Conservation (phyloP, 2,329 filamentous ascomycete genomes). For the Botrytis galanthina region DNA sequence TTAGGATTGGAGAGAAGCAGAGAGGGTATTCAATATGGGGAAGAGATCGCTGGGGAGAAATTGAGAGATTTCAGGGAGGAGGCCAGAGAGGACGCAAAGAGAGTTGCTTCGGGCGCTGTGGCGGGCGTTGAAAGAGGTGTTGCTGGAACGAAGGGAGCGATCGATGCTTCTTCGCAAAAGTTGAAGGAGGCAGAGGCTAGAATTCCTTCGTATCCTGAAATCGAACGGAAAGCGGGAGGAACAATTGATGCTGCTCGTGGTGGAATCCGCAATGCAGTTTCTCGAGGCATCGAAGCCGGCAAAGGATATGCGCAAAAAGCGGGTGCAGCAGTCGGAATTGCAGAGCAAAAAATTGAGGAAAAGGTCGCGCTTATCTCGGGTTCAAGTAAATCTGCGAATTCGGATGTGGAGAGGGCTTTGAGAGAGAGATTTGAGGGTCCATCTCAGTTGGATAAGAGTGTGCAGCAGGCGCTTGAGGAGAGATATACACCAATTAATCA, state of each 20-base stretch:
- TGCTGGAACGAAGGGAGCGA: slow-evolving; percentile 22
- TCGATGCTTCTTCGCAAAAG: slow-evolving; percentile 29
- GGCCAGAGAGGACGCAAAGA: slow-evolving; percentile 40
- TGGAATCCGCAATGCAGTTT: slow-evolving; percentile 40
- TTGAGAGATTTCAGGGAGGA: slow-evolving; percentile 41
- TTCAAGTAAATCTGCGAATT: slow-evolving; percentile 26
- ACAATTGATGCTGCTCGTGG: slow-evolving; percentile 43
- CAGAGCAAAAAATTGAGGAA: slow-evolving; percentile 41
- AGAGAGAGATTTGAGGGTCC: slow-evolving; percentile 51
- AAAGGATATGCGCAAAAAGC: slow-evolving; percentile 43
- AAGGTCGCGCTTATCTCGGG: slow-evolving; percentile 20
- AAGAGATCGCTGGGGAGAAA: slow-evolving; percentile 38
- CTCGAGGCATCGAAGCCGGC: slow-evolving; percentile 38
- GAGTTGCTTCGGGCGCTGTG: slow-evolving; percentile 31
- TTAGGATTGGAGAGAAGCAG: slow-evolving; percentile 34
- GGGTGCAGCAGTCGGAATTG: slow-evolving; percentile 40
- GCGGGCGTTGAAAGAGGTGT: slow-evolving; percentile 30
- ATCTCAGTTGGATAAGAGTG: slow-evolving; percentile 46
- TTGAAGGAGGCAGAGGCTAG: slow-evolving; percentile 29
- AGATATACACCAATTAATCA: slow-evolving; percentile 50
- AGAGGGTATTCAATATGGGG: slow-evolving; percentile 34
- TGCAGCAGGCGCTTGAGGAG: slow-evolving; percentile 54
- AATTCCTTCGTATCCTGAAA: slow-evolving; percentile 32
- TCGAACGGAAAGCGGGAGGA: slow-evolving; percentile 33
- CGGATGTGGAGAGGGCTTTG: slow-evolving; percentile 48